phyloP scores from a whole-genome alignment of 495 filamentous ascomycete species.

The Daldinia bambusicola region DNA sequence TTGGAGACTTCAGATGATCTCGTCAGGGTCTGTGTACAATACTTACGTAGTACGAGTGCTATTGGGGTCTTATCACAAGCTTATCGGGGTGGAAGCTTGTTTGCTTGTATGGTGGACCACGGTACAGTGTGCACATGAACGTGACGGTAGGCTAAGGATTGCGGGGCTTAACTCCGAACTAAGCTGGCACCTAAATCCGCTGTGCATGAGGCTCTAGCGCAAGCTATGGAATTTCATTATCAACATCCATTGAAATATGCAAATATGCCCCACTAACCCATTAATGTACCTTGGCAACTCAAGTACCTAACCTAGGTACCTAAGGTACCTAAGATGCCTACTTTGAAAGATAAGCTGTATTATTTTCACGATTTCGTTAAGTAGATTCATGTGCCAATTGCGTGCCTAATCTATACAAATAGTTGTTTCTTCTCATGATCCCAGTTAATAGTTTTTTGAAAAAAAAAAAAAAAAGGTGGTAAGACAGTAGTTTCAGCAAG shows the following conservation, averaged over 20 bases:
- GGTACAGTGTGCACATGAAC: background rate
- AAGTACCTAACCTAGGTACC: too few species aligned
- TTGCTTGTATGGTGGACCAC: background rate
- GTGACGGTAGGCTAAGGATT: constrained; percentile 3
- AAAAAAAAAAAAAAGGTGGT: too few species aligned
- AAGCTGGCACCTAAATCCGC: constrained; percentile 1
- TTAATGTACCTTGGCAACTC: too few species aligned
- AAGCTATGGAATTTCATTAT: too few species aligned
- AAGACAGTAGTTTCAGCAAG: too few species aligned
- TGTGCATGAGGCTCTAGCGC: background rate
- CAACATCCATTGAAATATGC: background rate
- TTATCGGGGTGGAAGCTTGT: background rate
- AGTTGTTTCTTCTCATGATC: background rate
- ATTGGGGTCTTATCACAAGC: background rate
- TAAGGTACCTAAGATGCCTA: too few species aligned
- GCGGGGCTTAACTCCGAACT: constrained; percentile 36
- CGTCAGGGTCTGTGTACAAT: background rate
- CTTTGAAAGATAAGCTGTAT: too few species aligned
- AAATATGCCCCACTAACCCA: background rate
- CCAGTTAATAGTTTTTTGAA: background rate
- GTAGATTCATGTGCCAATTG: background rate
- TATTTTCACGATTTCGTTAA: too few species aligned
- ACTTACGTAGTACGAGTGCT: background rate
- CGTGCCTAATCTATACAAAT: background rate
- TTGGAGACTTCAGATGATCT: background rate